Percentiles rank a stretch among this genome's conserved stretches.
These are phyloP conservation scores for Sequoiadendron giganteum DNA, from an alignment of 75 land plant species.

Conservation along the genomic window DNA sequence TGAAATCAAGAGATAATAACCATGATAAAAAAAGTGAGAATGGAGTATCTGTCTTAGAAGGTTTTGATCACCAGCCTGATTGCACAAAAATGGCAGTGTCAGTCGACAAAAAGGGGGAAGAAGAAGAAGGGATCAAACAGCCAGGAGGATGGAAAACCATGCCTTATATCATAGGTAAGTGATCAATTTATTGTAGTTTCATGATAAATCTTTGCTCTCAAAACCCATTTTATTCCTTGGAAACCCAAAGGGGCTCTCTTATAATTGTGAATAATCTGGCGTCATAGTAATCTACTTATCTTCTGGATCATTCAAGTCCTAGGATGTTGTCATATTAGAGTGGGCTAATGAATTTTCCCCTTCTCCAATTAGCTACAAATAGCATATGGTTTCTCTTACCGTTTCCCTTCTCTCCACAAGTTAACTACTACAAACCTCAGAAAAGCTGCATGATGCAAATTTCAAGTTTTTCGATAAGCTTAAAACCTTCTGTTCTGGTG, in stretches of 20 bases:
- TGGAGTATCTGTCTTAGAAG: background rate
- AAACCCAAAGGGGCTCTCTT: background rate
- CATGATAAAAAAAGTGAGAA: background rate
- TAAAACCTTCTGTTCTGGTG: background rate
- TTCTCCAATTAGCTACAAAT: background rate
- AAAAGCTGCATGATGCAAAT: no score
- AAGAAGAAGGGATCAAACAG: slow-evolving; percentile 2
- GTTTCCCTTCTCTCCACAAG: background rate
- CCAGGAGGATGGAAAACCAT: slow-evolving; percentile 69
- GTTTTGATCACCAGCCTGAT: background rate
- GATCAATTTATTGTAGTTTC: background rate
- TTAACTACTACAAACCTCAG: no score
- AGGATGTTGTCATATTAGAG: no score
- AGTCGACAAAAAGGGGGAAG: background rate
- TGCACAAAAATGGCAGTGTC: background rate
- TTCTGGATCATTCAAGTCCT: no score
- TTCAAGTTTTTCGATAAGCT: background rate
- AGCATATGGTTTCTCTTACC: no score
- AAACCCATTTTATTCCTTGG: background rate
- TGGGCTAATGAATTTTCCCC: background rate
- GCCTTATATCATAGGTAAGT: slow-evolving; percentile 54
- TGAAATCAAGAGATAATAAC: background rate
- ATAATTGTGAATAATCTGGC: background rate
- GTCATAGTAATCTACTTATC: background rate
- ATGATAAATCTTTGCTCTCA: background rate